Conservation (phyloP, 441 rosid genomes). For the Breynia disticha region DNA sequence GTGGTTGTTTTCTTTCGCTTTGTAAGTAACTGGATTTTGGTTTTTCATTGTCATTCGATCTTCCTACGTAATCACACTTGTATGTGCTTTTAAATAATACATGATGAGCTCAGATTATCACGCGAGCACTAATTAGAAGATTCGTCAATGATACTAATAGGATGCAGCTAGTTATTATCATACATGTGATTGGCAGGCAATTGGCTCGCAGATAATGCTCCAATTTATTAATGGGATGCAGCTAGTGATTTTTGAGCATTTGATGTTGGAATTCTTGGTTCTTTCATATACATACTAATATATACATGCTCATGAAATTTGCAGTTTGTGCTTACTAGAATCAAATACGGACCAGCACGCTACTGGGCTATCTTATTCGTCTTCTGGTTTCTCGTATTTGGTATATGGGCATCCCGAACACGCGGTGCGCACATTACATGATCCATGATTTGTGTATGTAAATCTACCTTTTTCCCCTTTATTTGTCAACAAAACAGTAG, state of each 20-base stretch:
- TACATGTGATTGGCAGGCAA: no score
- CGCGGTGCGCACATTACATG: conserved; percentile 47
- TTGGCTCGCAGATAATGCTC: no score
- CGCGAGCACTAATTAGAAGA: background rate
- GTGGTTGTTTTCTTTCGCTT: conserved; percentile 92
- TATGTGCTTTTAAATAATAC: conserved; percentile 2
- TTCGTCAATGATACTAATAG: background rate
- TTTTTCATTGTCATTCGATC: conserved; percentile 6
- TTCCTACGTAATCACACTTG: conserved; percentile 2
- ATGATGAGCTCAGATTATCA: background rate
- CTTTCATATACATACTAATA: background rate
- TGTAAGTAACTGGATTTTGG: conserved; percentile 36
- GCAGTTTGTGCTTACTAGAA: conserved; percentile 88
- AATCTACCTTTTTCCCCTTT: background rate
- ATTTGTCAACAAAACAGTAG: no score
- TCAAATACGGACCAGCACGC: conserved; percentile 91
- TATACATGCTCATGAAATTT: conserved; percentile 5
- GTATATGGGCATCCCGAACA: conserved; percentile 85
- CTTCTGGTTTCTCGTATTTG: conserved; percentile 96
- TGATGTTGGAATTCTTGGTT: background rate
- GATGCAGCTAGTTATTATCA: no score
- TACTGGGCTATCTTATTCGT: conserved; percentile 92
- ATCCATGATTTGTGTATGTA: conserved; percentile 13
- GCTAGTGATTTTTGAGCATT: background rate
- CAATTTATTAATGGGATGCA: background rate